A percentile compares a stretch with the other conserved stretches of the same genome.
Conservation (phyloP, 139 green algal genomes). For the Chlorella vulgaris region DNA sequence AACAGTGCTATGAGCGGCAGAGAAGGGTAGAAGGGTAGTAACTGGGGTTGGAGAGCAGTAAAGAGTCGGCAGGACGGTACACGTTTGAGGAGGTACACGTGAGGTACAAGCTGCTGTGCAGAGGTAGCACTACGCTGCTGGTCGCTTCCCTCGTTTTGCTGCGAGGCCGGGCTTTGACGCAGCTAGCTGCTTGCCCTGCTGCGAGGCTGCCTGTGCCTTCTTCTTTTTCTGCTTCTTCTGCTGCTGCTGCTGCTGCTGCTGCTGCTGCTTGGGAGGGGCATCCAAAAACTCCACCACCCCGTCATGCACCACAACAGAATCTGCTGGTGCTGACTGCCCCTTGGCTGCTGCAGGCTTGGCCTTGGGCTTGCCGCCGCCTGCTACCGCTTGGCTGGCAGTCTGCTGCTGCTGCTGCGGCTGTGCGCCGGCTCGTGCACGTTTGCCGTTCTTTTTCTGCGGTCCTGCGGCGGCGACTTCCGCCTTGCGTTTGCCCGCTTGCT, state of each 20-base stretch:
- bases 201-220: slow-evolving; percentile 6
- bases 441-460: background rate
- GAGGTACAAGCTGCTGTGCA: background rate
- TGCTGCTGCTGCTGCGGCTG: slow-evolving; percentile 5
- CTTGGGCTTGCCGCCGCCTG: background rate
- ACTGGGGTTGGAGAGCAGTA: background rate
- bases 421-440: background rate
- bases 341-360: background rate
- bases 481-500: slow-evolving; percentile 4
- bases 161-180: too few relatives aligned
- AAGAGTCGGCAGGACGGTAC: background rate
- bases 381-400: background rate
- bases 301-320: slow-evolving; percentile 15
- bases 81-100: background rate
- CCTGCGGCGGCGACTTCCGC: background rate
- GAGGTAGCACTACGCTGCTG: background rate
- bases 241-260: slow-evolving; percentile 16
- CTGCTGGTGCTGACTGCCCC: background rate
- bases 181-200: background rate
- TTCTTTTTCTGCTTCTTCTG: slow-evolving; percentile 7
- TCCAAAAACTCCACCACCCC: slow-evolving; percentile 32
- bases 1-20: background rate
- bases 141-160: slow-evolving; percentile 9
- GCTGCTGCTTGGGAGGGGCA: background rate
- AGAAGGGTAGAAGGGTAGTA: background rate